Conservation (phyloP, 2,329 filamentous ascomycete species). For the Gyromitra esculenta region DNA sequence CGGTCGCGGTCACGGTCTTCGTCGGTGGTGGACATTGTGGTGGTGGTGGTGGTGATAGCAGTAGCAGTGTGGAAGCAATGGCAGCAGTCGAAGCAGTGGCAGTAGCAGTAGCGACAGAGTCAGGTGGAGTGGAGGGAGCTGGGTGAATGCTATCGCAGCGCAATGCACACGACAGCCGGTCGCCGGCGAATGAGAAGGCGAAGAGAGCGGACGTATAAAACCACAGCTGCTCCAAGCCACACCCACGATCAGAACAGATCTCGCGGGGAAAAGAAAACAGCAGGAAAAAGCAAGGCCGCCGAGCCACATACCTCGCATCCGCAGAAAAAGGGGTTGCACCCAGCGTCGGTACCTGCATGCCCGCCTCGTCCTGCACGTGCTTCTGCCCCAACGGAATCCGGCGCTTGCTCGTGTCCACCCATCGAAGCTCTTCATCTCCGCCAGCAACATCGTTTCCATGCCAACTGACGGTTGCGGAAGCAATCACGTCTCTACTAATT, state of each 20-base stretch:
- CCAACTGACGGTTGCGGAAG: background rate
- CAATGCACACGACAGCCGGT: slow-evolving; percentile 17
- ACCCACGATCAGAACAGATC: slow-evolving; percentile 8
- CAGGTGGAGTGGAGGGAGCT: background rate
- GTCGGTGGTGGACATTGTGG: slow-evolving; percentile 24
- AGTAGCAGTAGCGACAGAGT: background rate
- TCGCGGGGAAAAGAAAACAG: background rate
- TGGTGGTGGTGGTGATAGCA: background rate
- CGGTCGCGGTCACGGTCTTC: slow-evolving; percentile 14
- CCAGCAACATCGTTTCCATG: background rate
- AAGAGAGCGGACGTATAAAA: background rate
- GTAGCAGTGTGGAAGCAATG: background rate
- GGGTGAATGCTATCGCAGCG: slow-evolving; percentile 11
- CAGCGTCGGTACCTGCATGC: slow-evolving; percentile 31
- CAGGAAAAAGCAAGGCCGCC: background rate
- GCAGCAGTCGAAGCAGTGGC: background rate
- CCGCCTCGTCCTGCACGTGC: slow-evolving; percentile 2
- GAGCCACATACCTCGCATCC: background rate
- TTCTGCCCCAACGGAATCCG: slow-evolving; percentile 17
- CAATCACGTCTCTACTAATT: background rate
- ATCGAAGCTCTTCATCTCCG: background rate
- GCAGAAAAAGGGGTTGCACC: slow-evolving; percentile 21
- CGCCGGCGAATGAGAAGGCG: background rate
- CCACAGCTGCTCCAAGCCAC: background rate
- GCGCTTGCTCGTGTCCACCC: background rate